These are phyloP conservation scores for Daldinia caldariorum DNA, from an alignment of 495 filamentous ascomycete species.

Conservation along the genomic window DNA sequence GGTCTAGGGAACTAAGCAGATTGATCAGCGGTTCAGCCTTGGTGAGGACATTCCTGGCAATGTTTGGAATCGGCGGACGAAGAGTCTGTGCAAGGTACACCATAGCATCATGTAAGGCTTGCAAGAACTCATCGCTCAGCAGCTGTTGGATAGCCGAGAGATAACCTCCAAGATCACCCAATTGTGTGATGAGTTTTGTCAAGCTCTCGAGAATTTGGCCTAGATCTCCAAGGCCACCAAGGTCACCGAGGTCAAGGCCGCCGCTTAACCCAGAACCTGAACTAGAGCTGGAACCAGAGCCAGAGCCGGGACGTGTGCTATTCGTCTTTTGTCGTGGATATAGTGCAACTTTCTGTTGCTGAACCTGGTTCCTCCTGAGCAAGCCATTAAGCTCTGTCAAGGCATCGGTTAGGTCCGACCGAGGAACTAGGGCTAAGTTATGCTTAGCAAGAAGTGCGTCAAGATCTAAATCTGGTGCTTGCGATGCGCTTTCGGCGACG, in stretches of 20 bases:
- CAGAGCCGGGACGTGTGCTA: constrained; percentile 15
- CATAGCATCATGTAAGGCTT: constrained; percentile 48
- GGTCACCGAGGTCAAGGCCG: constrained; percentile 38
- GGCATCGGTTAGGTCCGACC: constrained; percentile 51
- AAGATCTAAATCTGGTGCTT: constrained; percentile 41
- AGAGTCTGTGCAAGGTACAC: constrained; percentile 48
- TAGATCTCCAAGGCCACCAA: constrained; percentile 44
- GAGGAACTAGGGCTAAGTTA: constrained; percentile 50
- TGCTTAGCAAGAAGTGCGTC: constrained; percentile 49
- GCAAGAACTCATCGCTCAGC: constrained; percentile 47
- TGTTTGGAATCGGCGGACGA: constrained; percentile 45
- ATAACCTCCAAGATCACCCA: constrained; percentile 40
- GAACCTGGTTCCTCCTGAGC: constrained; percentile 44
- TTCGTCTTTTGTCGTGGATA: constrained; percentile 44
- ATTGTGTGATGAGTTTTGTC: constrained; percentile 34
- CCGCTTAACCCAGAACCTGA: constrained; percentile 16
- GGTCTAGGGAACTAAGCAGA: constrained; percentile 43
- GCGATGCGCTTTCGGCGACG: constrained; percentile 35
- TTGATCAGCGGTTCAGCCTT: constrained; percentile 48
- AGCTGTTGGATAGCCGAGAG: constrained; percentile 42
- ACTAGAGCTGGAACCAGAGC: constrained; percentile 19
- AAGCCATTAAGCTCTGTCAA: constrained; percentile 50
- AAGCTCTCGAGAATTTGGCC: constrained; percentile 41
- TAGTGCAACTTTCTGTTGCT: constrained; percentile 41
- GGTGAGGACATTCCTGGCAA: constrained; percentile 42